These are phyloP conservation scores for Rhinocladiella similis DNA, from an alignment of 2,329 filamentous ascomycete genomes.

Conservation along the genomic window DNA sequence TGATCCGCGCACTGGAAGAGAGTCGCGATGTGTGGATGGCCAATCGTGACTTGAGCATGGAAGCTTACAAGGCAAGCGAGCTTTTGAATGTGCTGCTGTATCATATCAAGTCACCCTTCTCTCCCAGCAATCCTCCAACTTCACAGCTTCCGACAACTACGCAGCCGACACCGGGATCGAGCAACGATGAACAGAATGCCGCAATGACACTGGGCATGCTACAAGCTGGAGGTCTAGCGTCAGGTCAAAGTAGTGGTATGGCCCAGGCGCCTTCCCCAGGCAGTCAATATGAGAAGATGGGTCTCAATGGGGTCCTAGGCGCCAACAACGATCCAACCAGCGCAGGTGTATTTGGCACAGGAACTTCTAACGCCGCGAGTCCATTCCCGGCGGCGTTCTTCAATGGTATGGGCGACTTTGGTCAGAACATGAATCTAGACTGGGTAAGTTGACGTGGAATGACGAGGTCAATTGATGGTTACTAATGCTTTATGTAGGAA, in stretches of 20 bases:
- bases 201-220: constrained; percentile 72
- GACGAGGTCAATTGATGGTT: not conserved
- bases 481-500: constrained; percentile 48
- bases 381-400: constrained; percentile 56
- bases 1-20: constrained; percentile 72
- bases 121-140: constrained; percentile 28
- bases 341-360: constrained; percentile 24
- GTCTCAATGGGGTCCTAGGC: constrained; percentile 1
- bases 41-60: constrained; percentile 75
- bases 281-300: constrained; percentile 33
- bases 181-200: constrained; percentile 63
- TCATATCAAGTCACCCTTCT: constrained; percentile 58
- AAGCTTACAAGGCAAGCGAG: constrained; percentile 82
- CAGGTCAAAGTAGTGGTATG: constrained; percentile 27
- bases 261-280: constrained; percentile 32
- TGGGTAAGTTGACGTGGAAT: constrained; percentile 54
- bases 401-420: constrained; percentile 51
- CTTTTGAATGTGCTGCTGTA: constrained; percentile 81
- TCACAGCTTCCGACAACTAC: constrained; percentile 7
- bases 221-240: constrained; percentile 40
- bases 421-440: constrained; percentile 55
- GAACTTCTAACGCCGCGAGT: constrained; percentile 46
- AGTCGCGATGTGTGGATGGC: constrained; percentile 79
- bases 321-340: constrained; percentile 8
- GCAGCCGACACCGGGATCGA: constrained; percentile 25